A percentile compares a stretch with the other conserved stretches of the same genome.
Conservation (phyloP, 1,284 basidiomycete genomes). For the Boletus sp. region DNA sequence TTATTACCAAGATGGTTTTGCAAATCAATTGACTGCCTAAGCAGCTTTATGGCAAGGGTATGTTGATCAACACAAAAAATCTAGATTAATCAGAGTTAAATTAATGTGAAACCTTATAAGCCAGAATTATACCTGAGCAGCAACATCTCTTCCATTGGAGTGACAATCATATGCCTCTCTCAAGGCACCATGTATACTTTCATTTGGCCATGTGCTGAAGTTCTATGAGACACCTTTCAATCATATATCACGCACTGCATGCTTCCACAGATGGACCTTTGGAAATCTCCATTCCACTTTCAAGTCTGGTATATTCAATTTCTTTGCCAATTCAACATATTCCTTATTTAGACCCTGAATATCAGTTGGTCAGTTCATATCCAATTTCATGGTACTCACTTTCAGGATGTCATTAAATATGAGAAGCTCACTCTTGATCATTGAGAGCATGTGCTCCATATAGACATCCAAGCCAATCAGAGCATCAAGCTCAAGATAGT, state of each 20-base stretch:
- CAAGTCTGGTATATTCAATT: neutral
- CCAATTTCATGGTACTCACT: neutral
- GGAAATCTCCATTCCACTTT: neutral
- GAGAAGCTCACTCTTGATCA: constrained; percentile 2
- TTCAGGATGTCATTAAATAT: neutral
- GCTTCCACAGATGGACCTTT: neutral
- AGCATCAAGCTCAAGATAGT: neutral
- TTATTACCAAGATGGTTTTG: neutral
- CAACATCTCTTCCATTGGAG: neutral
- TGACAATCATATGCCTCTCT: neutral
- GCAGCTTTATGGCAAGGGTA: neutral
- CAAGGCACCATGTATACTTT: neutral
- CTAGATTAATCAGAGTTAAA: neutral
- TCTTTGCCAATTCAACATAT: neutral
- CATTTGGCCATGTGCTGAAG: neutral
- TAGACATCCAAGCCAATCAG: neutral
- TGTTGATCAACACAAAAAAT: too few species aligned
- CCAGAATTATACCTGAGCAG: neutral
- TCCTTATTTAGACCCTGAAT: neutral
- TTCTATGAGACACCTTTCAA: neutral
- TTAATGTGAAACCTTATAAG: neutral
- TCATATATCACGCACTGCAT: neutral
- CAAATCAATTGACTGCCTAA: neutral
- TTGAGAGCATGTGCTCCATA: neutral
- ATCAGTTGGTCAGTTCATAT: neutral